These are phyloP conservation scores for Xylaria sp. DNA, from an alignment of 2,329 filamentous ascomycete genomes.

Conservation along the genomic window DNA sequence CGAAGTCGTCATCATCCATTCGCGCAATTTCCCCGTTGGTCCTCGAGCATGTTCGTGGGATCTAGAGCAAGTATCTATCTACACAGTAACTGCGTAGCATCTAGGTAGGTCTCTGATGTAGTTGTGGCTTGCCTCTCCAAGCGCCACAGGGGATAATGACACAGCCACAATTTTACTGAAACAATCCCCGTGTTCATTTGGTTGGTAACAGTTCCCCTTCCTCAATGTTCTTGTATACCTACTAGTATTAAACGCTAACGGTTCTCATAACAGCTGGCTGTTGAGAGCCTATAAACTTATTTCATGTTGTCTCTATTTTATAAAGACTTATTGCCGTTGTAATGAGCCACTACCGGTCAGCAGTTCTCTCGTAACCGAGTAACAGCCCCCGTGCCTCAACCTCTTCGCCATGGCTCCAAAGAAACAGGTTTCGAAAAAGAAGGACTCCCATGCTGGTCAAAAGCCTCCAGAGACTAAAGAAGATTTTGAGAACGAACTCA, in stretches of 20 bases:
- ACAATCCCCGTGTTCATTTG: constrained; percentile 25
- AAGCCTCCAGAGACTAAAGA: constrained; percentile 58
- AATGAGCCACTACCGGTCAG: constrained; percentile 12
- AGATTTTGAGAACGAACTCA: constrained; percentile 65
- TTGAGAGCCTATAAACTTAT: constrained; percentile 35
- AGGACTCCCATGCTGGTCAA: constrained; percentile 44
- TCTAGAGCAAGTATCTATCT: too few relatives aligned
- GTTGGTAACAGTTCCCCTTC: constrained; percentile 24
- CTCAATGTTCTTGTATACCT: constrained; percentile 13
- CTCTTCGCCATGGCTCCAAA: constrained; percentile 44
- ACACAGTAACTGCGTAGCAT: too few relatives aligned
- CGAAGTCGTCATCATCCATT: constrained; percentile 58
- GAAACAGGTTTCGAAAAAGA: constrained; percentile 45
- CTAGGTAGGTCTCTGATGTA: too few relatives aligned
- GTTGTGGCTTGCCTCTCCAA: neutral
- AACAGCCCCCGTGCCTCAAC: constrained; percentile 6
- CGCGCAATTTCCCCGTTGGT: constrained; percentile 16
- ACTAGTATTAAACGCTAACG: constrained; percentile 26
- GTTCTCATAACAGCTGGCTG: constrained; percentile 48
- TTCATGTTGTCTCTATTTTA: constrained; percentile 10
- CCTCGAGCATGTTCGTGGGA: neutral
- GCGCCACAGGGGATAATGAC: constrained; percentile 11
- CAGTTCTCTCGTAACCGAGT: constrained; percentile 10
- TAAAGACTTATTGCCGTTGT: constrained; percentile 21
- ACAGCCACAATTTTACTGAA: constrained; percentile 35